Evolutionary conservation across 2,329 filamentous ascomycete genomes (phyloP).

Genomic region (Pyricularia pennisetigena): DNA sequence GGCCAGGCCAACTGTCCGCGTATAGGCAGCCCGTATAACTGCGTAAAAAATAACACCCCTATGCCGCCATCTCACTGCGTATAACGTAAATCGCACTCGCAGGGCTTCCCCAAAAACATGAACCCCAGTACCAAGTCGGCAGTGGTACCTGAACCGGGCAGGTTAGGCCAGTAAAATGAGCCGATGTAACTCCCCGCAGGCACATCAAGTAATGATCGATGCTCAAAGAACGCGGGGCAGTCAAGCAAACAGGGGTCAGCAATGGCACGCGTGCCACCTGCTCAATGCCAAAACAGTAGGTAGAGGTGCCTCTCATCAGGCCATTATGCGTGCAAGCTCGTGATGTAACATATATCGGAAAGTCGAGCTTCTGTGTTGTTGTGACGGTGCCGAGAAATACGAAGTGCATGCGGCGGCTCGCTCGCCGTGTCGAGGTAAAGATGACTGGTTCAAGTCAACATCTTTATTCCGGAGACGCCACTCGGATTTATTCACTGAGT

Average conservation of each 20-base stretch:
- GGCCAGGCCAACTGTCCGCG: too few relatives aligned
- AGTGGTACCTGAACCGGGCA: not conserved
- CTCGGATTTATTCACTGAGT: not conserved
- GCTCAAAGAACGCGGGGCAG: not conserved
- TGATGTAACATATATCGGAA: too few relatives aligned
- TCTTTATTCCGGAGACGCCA: not conserved
- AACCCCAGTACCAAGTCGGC: not conserved
- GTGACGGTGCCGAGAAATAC: not conserved
- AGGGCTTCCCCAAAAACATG: not conserved
- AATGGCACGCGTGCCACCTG: too few relatives aligned
- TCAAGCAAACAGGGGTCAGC: not conserved
- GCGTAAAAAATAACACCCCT: not conserved
- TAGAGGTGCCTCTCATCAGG: not conserved
- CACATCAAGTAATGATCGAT: not conserved
- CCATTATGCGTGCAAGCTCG: too few relatives aligned
- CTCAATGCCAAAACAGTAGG: not conserved
- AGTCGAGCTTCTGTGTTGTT: too few relatives aligned
- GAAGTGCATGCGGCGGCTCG: not conserved
- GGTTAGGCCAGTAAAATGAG: not conserved
- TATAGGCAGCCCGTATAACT: not conserved
- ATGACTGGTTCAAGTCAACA: not conserved
- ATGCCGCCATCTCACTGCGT: not conserved
- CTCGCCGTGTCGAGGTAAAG: not conserved
- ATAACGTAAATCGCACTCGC: not conserved
- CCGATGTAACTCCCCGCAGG: not conserved